A percentile compares a stretch with the other conserved stretches of the same genome.
Conservation (phyloP, 2,329 filamentous ascomycete genomes). For the Geosmithia putterillii region DNA sequence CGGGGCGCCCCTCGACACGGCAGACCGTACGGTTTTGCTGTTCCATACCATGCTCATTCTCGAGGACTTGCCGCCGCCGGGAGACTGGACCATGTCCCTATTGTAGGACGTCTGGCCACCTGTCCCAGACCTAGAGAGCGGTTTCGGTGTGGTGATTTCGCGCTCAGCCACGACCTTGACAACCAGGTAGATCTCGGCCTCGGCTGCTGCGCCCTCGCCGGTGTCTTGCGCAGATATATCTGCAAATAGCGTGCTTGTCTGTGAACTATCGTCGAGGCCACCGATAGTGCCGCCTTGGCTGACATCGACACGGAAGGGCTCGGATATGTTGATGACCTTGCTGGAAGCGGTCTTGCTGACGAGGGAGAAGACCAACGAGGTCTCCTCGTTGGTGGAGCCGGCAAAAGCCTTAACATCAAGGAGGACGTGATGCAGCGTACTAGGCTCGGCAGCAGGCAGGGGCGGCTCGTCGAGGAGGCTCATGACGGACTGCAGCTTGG, state of each 20-base stretch:
- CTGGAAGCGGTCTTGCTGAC: constrained; percentile 58
- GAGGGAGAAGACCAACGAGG: constrained; percentile 66
- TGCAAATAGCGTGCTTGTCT: constrained; percentile 76
- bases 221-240: constrained; percentile 71
- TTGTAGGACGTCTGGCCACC: constrained; percentile 25
- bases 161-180: constrained; percentile 61
- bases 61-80: constrained; percentile 37
- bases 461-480: constrained; percentile 81
- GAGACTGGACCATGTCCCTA: constrained; percentile 33
- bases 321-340: constrained; percentile 57
- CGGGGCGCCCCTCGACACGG: constrained; percentile 37
- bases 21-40: constrained; percentile 42
- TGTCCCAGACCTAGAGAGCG: constrained; percentile 38
- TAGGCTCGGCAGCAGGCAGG: constrained; percentile 51
- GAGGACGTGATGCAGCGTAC: constrained; percentile 66
- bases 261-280: constrained; percentile 49
- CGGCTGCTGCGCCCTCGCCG: constrained; percentile 46
- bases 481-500: constrained; percentile 89
- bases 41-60: constrained; percentile 60
- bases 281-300: constrained; percentile 61
- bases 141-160: constrained; percentile 31
- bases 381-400: constrained; percentile 62
- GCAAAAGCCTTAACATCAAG: constrained; percentile 76
- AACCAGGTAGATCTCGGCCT: constrained; percentile 69
- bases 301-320: constrained; percentile 70